Percentiles rank a stretch among this genome's conserved stretches.
Conservation (phyloP, 2,329 filamentous ascomycete genomes). For the Verticillium longisporum region DNA sequence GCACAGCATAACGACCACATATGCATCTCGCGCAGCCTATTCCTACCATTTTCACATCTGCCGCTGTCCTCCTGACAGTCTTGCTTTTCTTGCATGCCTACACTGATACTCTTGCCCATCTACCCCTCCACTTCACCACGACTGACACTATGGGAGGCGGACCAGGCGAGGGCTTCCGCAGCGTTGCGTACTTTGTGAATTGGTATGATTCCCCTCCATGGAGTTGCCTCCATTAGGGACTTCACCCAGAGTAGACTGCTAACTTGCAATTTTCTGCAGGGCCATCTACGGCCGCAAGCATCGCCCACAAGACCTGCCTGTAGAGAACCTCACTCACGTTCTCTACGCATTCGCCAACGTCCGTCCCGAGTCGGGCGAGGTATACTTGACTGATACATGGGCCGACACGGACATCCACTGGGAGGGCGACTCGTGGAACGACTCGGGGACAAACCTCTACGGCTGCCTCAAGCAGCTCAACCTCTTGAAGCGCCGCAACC, state of each 20-base stretch:
- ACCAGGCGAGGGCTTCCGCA: constrained; percentile 46
- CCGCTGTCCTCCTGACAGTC: constrained; percentile 12
- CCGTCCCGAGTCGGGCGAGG: constrained; percentile 70
- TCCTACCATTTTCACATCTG: constrained; percentile 10
- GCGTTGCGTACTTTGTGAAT: constrained; percentile 70
- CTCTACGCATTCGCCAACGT: constrained; percentile 91
- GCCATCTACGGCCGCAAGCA: constrained; percentile 84
- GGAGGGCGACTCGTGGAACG: constrained; percentile 64
- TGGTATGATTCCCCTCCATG: constrained; percentile 34
- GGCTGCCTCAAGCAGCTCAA: constrained; percentile 86
- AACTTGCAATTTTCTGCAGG: constrained; percentile 26
- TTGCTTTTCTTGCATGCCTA: constrained; percentile 13
- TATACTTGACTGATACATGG: constrained; percentile 58
- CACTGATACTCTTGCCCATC: constrained; percentile 9
- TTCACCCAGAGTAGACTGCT: constrained; percentile 2
- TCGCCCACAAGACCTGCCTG: constrained; percentile 76
- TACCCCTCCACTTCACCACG: constrained; percentile 1
- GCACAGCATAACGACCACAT: background rate
- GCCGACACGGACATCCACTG: constrained; percentile 68
- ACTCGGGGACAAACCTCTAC: constrained; percentile 72
- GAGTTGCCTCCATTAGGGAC: background rate
- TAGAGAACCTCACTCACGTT: constrained; percentile 76
- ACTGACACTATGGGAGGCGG: constrained; percentile 33
- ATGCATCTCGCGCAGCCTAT: constrained; percentile 9
- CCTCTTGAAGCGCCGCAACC: constrained; percentile 72